These are phyloP conservation scores for Artemisia annua DNA, from an alignment of 129 eudicot genomes.

Conservation along the genomic window DNA sequence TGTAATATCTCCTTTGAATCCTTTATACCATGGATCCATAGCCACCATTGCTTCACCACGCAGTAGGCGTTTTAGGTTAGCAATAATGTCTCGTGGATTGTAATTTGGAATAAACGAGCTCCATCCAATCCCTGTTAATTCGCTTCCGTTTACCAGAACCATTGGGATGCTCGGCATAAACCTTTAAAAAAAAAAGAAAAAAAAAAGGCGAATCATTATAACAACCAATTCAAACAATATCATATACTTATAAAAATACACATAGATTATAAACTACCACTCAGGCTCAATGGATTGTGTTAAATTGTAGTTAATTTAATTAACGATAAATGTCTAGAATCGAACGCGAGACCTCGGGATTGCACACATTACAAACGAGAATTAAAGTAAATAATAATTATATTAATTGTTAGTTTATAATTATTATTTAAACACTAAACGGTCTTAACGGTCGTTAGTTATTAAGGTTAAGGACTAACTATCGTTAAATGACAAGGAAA, in stretches of 20 bases:
- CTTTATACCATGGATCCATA: conserved; percentile 39
- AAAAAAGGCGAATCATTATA: neutral
- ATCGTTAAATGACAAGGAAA: too few relatives aligned
- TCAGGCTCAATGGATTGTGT: conserved; percentile 78
- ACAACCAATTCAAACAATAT: neutral
- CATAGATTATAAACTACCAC: conserved; percentile 47
- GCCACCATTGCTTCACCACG: conserved; percentile 66
- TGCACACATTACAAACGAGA: too few relatives aligned
- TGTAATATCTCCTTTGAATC: too few relatives aligned
- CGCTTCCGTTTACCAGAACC: conserved; percentile 92
- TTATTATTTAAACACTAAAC: too few relatives aligned
- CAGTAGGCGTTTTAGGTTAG: conserved; percentile 60
- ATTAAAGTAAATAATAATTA: too few relatives aligned
- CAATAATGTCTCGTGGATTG: conserved; percentile 75
- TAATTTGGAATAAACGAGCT: conserved; percentile 84
- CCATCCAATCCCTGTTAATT: conserved; percentile 98
- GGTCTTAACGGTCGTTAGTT: too few relatives aligned
- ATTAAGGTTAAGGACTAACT: too few relatives aligned
- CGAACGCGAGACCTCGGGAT: too few relatives aligned
- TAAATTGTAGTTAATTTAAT: too few relatives aligned
- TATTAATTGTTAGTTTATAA: too few relatives aligned
- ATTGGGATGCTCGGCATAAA: conserved; percentile 77
- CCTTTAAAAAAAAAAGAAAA: conserved; percentile 33
- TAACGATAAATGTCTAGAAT: too few relatives aligned
- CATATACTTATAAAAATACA: neutral